Base-by-base conservation (phyloP, 495 filamentous ascomycete genomes). In the Penicillium canescens region DNA sequence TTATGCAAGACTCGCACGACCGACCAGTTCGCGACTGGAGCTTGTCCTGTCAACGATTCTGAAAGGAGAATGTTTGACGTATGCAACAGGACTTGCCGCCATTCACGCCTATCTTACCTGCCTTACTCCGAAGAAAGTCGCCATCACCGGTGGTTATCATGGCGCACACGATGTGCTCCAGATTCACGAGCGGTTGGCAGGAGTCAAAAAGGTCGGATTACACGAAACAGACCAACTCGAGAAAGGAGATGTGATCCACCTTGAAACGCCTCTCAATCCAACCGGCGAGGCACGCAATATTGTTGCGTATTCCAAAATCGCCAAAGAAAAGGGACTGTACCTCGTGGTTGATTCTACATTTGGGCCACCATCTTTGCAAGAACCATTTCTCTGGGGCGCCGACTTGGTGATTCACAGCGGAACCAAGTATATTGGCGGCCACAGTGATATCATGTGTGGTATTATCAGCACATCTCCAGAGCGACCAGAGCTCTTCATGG, bases 351-450 rank as follows among this genome's bases (percentile, higher is more conserved):
- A 97, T 70, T 81, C 86, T 0, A 96, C 92, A 0, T 95, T 96
- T 66, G 92, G 82, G 2, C 92, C 92, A n/a, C 92, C 91, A 24
- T 84, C 84, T 35, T 75, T 96, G 46, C 86, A 88, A 68, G 88
- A 95, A 61, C 91, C 92, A 4, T 93, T 96, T 59, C 38, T 55
- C 35, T 84, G 73, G 60, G 90, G 90, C 50, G 88, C 85, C 10
- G 91, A 95, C 68, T 69, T 88, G 3, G 82, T 95, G 11, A 86
- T 96, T 85, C 92, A 97, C 69, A 82, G 77, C 31, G 92, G 89
- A 10, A 93, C 90, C 12, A 97, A 97, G 78, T 97, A 96, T 68
- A 78, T 96, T 52, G 92, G 92, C 16, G 92, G 92, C 1, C 92
- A 97, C 70, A 88, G 83, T 59, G 92, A 96, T 71, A 76, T 96